Base-by-base conservation (phyloP, 352 stramenopile species). In the Pelagophyceae sp. region DNA sequence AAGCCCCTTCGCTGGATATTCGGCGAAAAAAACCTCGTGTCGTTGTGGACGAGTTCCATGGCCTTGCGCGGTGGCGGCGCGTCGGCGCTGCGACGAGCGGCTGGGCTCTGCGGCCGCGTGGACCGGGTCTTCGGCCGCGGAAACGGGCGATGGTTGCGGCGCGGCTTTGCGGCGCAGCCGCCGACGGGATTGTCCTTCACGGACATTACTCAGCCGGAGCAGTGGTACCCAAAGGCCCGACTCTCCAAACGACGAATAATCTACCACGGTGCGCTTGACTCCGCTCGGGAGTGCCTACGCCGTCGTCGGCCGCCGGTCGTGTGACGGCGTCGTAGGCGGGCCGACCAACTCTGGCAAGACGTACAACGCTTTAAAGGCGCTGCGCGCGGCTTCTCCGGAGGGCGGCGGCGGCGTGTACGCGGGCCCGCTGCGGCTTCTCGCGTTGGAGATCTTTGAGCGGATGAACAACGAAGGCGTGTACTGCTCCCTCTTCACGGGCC, bases 311-410 rank as follows among this genome's bases (percentile, higher is more conserved):
- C n/a, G n/a, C n/a, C n/a, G n/a, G n/a, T 90, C 51, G 83, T 87
- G 35, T 90, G 83, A n/a, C n/a, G n/a, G n/a, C n/a, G n/a, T n/a
- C 77, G 83, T 88, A 78, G 80, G 78, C 54, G 87, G 87, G 29
- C 94, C 94, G 6, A 98, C 95, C 0, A 98, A 98, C 83, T 96
- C 87, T 76, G 95, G 94, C 54, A 99, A 99, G 83, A 98, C 95
- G 11, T 94, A 97, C 80, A 82, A 94, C 64, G 94, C 95, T 3
- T 83, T 99, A 27, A 83, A 96, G 82, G 83, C 91, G 38, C 87
- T 99, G 37, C 96, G 96, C 81, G 79, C 90, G 61, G 94, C 93
- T 0, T 85, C 90, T 40, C 58, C 54, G 23, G 83, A 92, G 40
- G 40, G 84, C 11, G 81, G 80, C 23, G 88, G 88, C 38, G 95